Conservation (phyloP, 371 early-diverging fungal species). For the Zychaea mexicana region DNA sequence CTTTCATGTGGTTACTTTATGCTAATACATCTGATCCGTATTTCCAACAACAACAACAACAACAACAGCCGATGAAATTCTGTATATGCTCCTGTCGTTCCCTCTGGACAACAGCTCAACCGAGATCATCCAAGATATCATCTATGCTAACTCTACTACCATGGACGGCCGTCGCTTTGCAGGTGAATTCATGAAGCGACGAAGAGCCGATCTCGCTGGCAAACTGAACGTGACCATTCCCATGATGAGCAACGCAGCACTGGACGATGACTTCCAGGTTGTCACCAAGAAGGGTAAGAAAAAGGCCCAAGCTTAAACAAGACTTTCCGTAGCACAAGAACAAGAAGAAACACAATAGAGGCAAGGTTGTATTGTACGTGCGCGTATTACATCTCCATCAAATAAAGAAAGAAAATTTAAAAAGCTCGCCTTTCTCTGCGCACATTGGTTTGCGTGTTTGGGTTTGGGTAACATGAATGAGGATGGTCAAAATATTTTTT, state of each 20-base stretch:
- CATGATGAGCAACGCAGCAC: constrained; percentile 16
- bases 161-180: constrained; percentile 81
- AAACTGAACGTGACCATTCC: constrained; percentile 41
- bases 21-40: neutral
- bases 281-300: constrained; percentile 63
- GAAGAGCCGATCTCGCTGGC: constrained; percentile 72
- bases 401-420: too few relatives aligned
- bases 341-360: too few relatives aligned
- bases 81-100: constrained; percentile 79
- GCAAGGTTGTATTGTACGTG: too few relatives aligned
- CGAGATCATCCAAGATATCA: constrained; percentile 81
- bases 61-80: constrained; percentile 64
- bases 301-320: constrained; percentile 18
- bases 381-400: too few relatives aligned
- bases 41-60: neutral
- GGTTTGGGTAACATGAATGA: too few relatives aligned
- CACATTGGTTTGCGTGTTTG: too few relatives aligned
- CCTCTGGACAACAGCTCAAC: constrained; percentile 70
- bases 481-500: too few relatives aligned
- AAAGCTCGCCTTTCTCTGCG: too few relatives aligned
- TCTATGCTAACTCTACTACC: constrained; percentile 75
- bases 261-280: constrained; percentile 48
- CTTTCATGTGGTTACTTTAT: neutral
- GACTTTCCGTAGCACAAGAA: too few relatives aligned
- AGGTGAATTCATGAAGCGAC: constrained; percentile 77